phyloP scores from a whole-genome alignment of 352 stramenopile genomes.

The Phytopythium oedochilum region DNA sequence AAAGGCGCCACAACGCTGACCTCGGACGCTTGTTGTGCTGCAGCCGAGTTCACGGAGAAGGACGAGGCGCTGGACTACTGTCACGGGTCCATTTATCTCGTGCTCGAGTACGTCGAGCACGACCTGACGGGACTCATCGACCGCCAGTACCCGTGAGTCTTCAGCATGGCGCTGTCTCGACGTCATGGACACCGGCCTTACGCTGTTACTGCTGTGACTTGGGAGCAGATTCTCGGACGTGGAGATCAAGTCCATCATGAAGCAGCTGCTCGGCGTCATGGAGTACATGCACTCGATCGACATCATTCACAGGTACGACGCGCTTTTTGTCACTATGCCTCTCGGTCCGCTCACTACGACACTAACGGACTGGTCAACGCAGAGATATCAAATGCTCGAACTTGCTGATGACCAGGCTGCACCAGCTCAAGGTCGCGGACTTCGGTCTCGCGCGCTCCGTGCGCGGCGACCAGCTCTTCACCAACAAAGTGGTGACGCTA shows the following conservation, averaged over 20 bases:
- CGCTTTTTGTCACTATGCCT: too few species aligned
- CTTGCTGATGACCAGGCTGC: slow-evolving; percentile 68
- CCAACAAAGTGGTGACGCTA: slow-evolving; percentile 95
- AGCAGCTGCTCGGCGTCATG: slow-evolving; percentile 83
- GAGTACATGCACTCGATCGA: slow-evolving; percentile 86
- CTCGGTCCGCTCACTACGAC: too few species aligned
- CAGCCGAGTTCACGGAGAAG: slow-evolving; percentile 79
- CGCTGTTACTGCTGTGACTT: background rate
- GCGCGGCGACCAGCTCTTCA: slow-evolving; percentile 84
- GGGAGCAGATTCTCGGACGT: slow-evolving; percentile 64
- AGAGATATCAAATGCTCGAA: slow-evolving; percentile 94
- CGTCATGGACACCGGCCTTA: too few species aligned
- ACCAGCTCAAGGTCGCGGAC: slow-evolving; percentile 83
- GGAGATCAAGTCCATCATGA: slow-evolving; percentile 87
- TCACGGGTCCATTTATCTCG: slow-evolving; percentile 84
- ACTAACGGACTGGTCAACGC: background rate
- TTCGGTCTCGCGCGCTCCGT: slow-evolving; percentile 85
- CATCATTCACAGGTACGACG: slow-evolving; percentile 75
- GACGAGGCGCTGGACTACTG: slow-evolving; percentile 83
- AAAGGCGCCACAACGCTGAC: background rate
- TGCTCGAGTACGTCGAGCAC: slow-evolving; percentile 88
- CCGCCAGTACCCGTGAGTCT: slow-evolving; percentile 70
- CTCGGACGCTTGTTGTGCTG: background rate
- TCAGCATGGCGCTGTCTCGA: too few species aligned
- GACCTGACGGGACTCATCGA: slow-evolving; percentile 87